Evolutionary conservation across 1,284 basidiomycete species (phyloP), one percentile per base, ranked within the genome.

Genomic region (Exsudoporus floridanus): DNA sequence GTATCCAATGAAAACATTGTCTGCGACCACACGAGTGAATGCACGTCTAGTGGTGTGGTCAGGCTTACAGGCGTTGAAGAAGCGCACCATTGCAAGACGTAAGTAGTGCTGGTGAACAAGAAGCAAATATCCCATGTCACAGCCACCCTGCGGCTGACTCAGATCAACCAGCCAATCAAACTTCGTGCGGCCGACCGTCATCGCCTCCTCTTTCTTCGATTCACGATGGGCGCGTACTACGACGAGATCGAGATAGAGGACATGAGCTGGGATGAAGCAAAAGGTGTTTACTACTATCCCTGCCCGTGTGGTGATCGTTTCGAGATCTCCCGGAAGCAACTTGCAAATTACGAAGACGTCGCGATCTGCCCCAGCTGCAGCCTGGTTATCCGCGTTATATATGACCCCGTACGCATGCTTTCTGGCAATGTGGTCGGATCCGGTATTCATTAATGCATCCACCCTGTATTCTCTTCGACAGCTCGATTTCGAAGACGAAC

Each of bases 251-350:
- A 97, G 71, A 97, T 97, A 48, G 94, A 98, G 69, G 94, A 97
- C 66, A 96, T 97, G 84, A 83, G 78, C 14, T 97, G 92, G 92
- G 93, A 97, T 67, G 83, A 83, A 18, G 81, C 77, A 49, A 92
- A 91, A 63, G 73, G 81, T 44, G 87, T 95, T 7, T 97, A 86
- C 64, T 94, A 98, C 75, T 98, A 96, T 71, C 97, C 97, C 1
- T 99, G 95, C 68, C 96, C 96, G 1, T 99, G 97, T 68, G 96
- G 96, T 23, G 97, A 99, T 75, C 86, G 94, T 36, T 99, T 99
- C 74, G 97, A 99, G 71, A 98, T 99, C 62, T 88, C 92, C 18
- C 83, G 88, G 59, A 75, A 77, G 62, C 95, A 98, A 73, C 84
- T 99, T 10, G 81, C 84, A 49, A 80, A 94, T 57, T 98, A 87